Percentiles rank a stretch among this genome's conserved stretches.
phyloP scores from a whole-genome alignment of 2,329 filamentous ascomycete species.

The Xylariaceae sp. region DNA sequence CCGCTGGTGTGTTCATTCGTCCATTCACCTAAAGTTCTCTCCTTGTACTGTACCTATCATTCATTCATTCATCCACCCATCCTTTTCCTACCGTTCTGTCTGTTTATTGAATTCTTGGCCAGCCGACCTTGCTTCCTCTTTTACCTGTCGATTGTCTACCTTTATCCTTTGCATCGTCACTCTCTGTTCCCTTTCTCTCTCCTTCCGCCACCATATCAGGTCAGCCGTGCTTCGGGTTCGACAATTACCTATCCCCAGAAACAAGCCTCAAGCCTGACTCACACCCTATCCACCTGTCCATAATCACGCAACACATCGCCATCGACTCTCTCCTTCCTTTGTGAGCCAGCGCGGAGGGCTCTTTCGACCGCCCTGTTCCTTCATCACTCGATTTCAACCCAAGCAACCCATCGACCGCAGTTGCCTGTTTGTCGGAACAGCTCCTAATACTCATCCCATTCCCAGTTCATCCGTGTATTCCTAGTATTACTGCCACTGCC shows the following conservation, averaged over 20 bases:
- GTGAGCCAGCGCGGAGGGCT: slow-evolving; percentile 21
- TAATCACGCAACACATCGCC: slow-evolving; percentile 24
- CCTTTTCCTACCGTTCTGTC: slow-evolving; percentile 26
- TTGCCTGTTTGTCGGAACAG: slow-evolving; percentile 26
- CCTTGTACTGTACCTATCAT: slow-evolving; percentile 7
- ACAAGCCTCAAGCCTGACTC: slow-evolving; percentile 24
- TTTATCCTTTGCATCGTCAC: slow-evolving; percentile 33
- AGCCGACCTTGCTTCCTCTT: slow-evolving; percentile 20
- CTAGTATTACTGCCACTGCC: slow-evolving; percentile 19
- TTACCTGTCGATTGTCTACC: slow-evolving; percentile 21
- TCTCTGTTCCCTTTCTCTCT: slow-evolving; percentile 31
- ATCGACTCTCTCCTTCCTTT: slow-evolving; percentile 26
- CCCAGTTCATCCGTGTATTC: slow-evolving; percentile 10
- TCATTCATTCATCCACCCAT: slow-evolving; percentile 24
- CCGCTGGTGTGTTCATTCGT: slow-evolving; percentile 11
- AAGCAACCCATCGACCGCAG: slow-evolving; percentile 20
- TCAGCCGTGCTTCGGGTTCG: slow-evolving; percentile 26
- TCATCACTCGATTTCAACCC: slow-evolving; percentile 20
- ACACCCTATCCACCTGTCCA: slow-evolving; percentile 23
- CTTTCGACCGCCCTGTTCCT: slow-evolving; percentile 27
- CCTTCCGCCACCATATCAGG: slow-evolving; percentile 20
- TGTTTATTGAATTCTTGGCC: slow-evolving; percentile 27
- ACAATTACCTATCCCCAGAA: slow-evolving; percentile 23
- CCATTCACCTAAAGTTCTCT: slow-evolving; percentile 1
- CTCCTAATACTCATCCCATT: slow-evolving; percentile 22